Evolutionary conservation across 345 rosid genomes (phyloP), one percentile per base, ranked within the genome.

Genomic region (Alliaria petiolata): DNA sequence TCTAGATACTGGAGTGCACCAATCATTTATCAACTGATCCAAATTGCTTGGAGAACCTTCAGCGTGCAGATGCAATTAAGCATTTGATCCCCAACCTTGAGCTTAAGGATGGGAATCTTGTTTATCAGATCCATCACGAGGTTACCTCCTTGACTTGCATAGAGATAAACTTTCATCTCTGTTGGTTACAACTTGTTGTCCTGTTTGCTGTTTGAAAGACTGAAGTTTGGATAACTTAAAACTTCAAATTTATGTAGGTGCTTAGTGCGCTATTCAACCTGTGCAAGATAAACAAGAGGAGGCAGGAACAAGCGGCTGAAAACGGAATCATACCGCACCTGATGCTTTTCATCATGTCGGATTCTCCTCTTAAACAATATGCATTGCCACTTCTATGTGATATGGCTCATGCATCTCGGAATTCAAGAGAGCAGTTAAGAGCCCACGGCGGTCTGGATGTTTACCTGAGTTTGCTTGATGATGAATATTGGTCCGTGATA

Each of bases 231-330:
- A 15, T 39, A 64, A 9, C 8, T 33, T 36, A 17, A 61, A 38
- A 35, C 30, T 40, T 68, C 61, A 7, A 42, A 26, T 40, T 67
- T 63, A 49, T 82, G 83, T 69, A 95, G 99, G 99, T 95, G 42
- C 99, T 95, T 75, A 81, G 85, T 84, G 89, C 99, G 5, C 83
- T 95, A 34, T 90, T 95, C 87, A 95, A 92, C 74, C 87, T 95
- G 68, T 95, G 98, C 90, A 95, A 95, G 85, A 95, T 95, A 82
- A 95, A 95, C 81, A 92, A 92, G 84, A 87, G 97, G 87, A 87
- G 98, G 67, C 99, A 95, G 81, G 99, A 95, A 76, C 98, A 92
- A 81, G 99, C 99, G 7, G 98, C 99, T 49, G 99, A 95, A 81
- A 86, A 92, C 71, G 99, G 99, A 85, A 95, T 95, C 58, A 88